A percentile compares a stretch with the other conserved stretches of the same genome.
Conservation (phyloP, 83 land plant genomes). For the Thuja plicata region DNA sequence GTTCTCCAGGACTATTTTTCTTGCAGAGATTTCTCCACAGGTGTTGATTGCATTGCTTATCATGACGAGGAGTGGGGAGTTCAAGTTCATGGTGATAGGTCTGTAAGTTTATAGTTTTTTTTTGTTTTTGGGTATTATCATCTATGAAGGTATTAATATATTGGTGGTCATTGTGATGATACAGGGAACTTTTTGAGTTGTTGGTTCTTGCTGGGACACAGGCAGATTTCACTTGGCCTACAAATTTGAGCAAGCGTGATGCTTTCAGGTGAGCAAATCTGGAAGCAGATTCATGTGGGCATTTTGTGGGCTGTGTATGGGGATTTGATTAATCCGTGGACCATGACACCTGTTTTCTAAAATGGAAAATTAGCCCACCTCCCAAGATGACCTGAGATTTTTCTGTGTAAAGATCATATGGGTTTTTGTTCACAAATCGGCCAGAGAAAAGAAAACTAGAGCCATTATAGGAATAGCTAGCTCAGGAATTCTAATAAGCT, state of each 20-base stretch:
- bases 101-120: conserved; percentile 8
- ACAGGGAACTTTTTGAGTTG: conserved; percentile 49
- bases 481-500: not conserved
- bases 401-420: not conserved
- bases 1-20: too few species aligned
- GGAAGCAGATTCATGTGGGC: not conserved
- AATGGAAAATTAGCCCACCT: not conserved
- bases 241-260: conserved; percentile 51
- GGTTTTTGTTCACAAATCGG: not conserved
- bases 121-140: not conserved
- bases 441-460: not conserved
- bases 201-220: conserved; percentile 51
- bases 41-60: conserved; percentile 40
- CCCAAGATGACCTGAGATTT: not conserved
- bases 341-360: not conserved
- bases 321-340: not conserved
- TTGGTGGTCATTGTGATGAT: not conserved
- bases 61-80: conserved; percentile 83
- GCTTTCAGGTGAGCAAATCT: conserved; percentile 34
- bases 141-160: not conserved
- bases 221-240: conserved; percentile 54
- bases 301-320: not conserved
- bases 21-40: not conserved
- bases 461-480: not conserved
- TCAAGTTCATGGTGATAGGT: conserved; percentile 74